phyloP scores from a whole-genome alignment of 306 rosid species.

The Cucumis melo region DNA sequence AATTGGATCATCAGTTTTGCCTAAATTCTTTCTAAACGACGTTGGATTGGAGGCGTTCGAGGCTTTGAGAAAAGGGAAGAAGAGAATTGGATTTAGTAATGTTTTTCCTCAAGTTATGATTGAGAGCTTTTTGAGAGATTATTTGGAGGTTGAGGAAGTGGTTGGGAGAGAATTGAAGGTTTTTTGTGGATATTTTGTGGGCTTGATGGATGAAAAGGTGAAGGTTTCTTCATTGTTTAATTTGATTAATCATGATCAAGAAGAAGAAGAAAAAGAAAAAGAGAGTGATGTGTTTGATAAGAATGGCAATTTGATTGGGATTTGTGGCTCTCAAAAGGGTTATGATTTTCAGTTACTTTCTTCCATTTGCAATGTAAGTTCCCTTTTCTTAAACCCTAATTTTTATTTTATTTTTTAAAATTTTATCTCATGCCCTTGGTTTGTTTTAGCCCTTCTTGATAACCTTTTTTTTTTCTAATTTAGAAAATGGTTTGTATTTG shows the following conservation, averaged over 20 bases:
- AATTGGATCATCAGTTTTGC: conserved; percentile 53
- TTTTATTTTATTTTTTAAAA: no score
- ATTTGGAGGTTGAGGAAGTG: conserved; percentile 53
- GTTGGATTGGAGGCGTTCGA: conserved; percentile 60
- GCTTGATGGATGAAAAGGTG: conserved; percentile 43
- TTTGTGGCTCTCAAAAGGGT: conserved; percentile 19
- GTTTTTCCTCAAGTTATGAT: conserved; percentile 53
- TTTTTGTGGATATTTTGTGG: conserved; percentile 51
- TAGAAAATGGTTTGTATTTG: no score
- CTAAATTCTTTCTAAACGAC: conserved; percentile 60
- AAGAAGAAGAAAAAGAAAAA: conserved; percentile 9
- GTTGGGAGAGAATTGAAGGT: conserved; percentile 51
- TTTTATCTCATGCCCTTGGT: no score
- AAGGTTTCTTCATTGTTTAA: neutral
- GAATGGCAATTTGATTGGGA: conserved; percentile 31
- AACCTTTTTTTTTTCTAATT: no score
- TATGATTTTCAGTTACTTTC: conserved; percentile 25
- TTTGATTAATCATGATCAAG: conserved; percentile 14
- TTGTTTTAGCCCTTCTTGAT: no score
- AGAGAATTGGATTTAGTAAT: conserved; percentile 42
- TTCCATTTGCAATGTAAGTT: conserved; percentile 41
- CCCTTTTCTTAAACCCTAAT: no score
- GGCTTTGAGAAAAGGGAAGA: conserved; percentile 30
- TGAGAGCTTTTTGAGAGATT: conserved; percentile 64
- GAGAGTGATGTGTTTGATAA: neutral